Percentiles rank a stretch among this genome's conserved stretches.
Conservation (phyloP, 2,329 filamentous ascomycete species). For the Ophidiomyces ophidiicola region DNA sequence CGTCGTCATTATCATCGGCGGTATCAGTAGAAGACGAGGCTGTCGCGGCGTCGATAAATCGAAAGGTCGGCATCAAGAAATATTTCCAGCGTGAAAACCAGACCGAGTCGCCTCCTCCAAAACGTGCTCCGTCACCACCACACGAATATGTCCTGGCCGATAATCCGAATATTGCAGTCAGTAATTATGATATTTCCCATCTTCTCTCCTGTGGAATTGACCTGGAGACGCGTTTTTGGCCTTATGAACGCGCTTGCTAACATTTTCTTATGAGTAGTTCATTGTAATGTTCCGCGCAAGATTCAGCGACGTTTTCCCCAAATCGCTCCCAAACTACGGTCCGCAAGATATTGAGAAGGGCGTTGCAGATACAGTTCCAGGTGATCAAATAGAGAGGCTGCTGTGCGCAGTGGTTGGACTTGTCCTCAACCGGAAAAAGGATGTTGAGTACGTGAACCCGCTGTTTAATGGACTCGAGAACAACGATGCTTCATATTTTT, state of each 20-base stretch:
- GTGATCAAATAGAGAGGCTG: conserved; percentile 74
- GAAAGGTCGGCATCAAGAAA: conserved; percentile 33
- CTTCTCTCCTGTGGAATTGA: background rate
- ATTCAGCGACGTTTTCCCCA: conserved; percentile 79
- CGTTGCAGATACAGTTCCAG: conserved; percentile 62
- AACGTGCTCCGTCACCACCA: conserved; percentile 74
- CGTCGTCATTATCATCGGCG: conserved; percentile 43
- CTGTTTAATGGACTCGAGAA: background rate
- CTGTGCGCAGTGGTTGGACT: conserved; percentile 80
- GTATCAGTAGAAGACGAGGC: conserved; percentile 49
- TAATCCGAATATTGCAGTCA: conserved; percentile 81
- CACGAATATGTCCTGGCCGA: conserved; percentile 85
- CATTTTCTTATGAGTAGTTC: conserved; percentile 49
- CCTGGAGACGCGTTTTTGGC: conserved; percentile 21
- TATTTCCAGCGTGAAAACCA: conserved; percentile 47
- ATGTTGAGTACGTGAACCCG: conserved; percentile 69
- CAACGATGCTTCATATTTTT: background rate
- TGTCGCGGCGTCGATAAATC: conserved; percentile 29
- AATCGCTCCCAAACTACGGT: conserved; percentile 77
- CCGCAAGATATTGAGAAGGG: conserved; percentile 91
- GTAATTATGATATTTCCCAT: conserved; percentile 32
- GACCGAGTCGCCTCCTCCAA: conserved; percentile 53
- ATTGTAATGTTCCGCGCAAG: conserved; percentile 96
- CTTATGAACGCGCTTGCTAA: conserved; percentile 26
- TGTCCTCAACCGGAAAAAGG: conserved; percentile 92